Base-by-base conservation (phyloP, 805 yeast species). In the Saccharomycopsis fodiens region DNA sequence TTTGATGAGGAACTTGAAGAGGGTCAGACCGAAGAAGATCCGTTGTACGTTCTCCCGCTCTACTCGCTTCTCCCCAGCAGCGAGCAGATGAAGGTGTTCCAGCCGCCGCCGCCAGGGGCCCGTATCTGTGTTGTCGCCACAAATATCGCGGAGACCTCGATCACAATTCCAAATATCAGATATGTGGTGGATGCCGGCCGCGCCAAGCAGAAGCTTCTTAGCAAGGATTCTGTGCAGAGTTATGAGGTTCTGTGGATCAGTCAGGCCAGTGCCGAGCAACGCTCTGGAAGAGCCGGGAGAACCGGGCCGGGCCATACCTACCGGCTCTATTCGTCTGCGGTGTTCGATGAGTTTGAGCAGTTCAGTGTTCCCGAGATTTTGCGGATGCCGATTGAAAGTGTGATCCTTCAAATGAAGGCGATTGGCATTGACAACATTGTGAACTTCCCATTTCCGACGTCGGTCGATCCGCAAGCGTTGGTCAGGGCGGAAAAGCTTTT, bases 231-330 rank as follows among this genome's bases (percentile, higher is more conserved):
- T 2, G 95, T 93, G 29, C 97, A 91, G 64, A 84, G 94, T 49
- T 94, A 84, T 63, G 93, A 85, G 57, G 73, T 93, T 41, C 83
- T 78, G 45, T 93, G 97, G 97, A 71, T 89, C 3, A 83, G 95
- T 39, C 88, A 93, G 57, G 99, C 99, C 1, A 83, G 95, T 48
- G 91, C 97, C 0, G 93, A 79, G 54, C 99, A 93, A 68, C 75
- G 99, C 67, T 67, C 94, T 16, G 97, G 97, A 59, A 80, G 97
- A 70, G 97, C 97, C 42, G 97, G 97, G 60, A 82, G 97, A 73
- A 89, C 96, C 0, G 98, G 97, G 0, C 97, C 98, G 0, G 99
- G 99, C 48, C 97, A 93, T 58, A 86, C 96, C 61, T 93, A 93
- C 61, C 69, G 98, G 50, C 63, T 93, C 12, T 93, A 72, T 57